Percentiles rank a stretch among this genome's conserved stretches.
Evolutionary conservation across 441 rosid species (phyloP).

Genomic region (Euphorbia corollata): DNA sequence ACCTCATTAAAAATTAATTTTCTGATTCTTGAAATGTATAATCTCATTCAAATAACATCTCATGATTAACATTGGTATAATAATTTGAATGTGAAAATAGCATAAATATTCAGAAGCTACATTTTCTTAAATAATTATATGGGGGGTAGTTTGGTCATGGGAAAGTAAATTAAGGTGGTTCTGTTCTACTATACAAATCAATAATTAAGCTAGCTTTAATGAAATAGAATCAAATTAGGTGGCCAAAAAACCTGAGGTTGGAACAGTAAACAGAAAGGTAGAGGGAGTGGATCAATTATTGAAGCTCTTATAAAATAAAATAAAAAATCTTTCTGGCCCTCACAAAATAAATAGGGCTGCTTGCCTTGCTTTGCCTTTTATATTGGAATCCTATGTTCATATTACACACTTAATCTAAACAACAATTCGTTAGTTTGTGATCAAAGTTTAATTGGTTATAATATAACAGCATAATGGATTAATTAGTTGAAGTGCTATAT

Average conservation of each 20-base stretch:
- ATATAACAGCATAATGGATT: not conserved
- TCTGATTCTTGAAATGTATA: too few relatives aligned
- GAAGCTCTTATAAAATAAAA: slow-evolving; percentile 15
- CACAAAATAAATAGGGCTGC: slow-evolving; percentile 3
- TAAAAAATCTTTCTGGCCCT: slow-evolving; percentile 16
- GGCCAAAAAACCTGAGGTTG: slow-evolving; percentile 15
- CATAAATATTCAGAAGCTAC: too few relatives aligned
- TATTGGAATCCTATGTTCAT: slow-evolving; percentile 25
- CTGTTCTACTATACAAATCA: slow-evolving; percentile 24
- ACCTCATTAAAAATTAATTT: too few relatives aligned
- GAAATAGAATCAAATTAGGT: slow-evolving; percentile 27
- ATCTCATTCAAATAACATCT: too few relatives aligned
- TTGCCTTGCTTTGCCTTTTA: too few relatives aligned
- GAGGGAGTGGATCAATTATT: slow-evolving; percentile 29
- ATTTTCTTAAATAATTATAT: not conserved
- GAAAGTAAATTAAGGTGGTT: slow-evolving; percentile 20
- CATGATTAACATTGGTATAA: not conserved
- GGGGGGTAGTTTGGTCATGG: slow-evolving; percentile 13
- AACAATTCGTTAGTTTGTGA: not conserved
- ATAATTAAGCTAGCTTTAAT: not conserved
- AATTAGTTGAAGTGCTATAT: not conserved
- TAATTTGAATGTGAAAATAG: too few relatives aligned
- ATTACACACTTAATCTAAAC: too few relatives aligned
- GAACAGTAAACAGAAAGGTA: not conserved
- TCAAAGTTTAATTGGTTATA: not conserved